These are phyloP conservation scores for Suhomyces vadensis DNA, from an alignment of 805 yeast species.

Conservation along the genomic window DNA sequence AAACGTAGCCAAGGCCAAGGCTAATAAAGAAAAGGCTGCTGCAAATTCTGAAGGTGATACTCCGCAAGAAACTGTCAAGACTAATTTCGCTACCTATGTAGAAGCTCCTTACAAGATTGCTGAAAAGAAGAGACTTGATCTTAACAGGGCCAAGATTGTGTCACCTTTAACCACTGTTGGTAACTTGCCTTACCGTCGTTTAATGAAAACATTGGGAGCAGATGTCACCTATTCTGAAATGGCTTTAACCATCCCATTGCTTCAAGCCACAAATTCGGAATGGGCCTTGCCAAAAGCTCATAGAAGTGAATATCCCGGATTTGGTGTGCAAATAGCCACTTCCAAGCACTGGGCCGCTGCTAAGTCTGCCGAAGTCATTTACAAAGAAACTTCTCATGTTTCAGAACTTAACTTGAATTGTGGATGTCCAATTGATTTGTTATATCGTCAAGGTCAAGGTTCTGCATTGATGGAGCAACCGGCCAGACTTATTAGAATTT, in stretches of 20 bases:
- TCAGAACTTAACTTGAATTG: slow-evolving; percentile 88
- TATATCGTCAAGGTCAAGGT: slow-evolving; percentile 95
- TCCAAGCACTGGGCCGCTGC: slow-evolving; percentile 91
- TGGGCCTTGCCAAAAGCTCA: slow-evolving; percentile 98
- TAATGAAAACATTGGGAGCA: slow-evolving; percentile 88
- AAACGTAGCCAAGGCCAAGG: slow-evolving; percentile 38
- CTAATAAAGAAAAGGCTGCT: slow-evolving; percentile 30
- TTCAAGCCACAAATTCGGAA: slow-evolving; percentile 90
- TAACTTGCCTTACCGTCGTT: slow-evolving; percentile 88
- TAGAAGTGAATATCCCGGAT: slow-evolving; percentile 75
- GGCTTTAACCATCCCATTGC: slow-evolving; percentile 84
- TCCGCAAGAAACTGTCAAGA: slow-evolving; percentile 21
- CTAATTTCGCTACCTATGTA: slow-evolving; percentile 51
- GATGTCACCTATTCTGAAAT: slow-evolving; percentile 93
- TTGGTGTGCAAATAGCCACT: slow-evolving; percentile 92
- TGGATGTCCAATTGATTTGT: slow-evolving; percentile 96
- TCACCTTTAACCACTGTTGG: slow-evolving; percentile 98
- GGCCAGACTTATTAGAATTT: slow-evolving; percentile 70
- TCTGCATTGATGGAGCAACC: slow-evolving; percentile 91
- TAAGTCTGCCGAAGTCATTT: slow-evolving; percentile 83
- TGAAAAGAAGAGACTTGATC: slow-evolving; percentile 79
- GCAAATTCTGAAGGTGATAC: slow-evolving; percentile 20
- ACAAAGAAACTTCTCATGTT: slow-evolving; percentile 57
- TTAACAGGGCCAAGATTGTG: slow-evolving; percentile 75
- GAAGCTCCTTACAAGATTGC: slow-evolving; percentile 75